Evolutionary conservation across 805 yeast genomes (phyloP), one percentile per base, ranked within the genome.

Genomic region (Nakazawaea sp.): DNA sequence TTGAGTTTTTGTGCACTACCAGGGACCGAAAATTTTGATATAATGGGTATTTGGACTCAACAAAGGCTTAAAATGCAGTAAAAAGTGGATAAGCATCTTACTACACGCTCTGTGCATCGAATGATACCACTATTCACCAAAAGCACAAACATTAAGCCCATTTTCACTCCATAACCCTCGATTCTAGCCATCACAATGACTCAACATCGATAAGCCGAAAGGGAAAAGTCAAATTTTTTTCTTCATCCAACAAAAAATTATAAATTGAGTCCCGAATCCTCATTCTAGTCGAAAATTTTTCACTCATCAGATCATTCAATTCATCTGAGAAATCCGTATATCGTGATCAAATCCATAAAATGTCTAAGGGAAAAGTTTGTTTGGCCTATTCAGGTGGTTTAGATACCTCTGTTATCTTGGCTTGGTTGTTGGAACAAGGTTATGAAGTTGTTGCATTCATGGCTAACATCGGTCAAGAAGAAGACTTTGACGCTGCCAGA

Each of bases 391-490:
- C 97, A 35, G 98, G 98, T 55, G 98, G 98, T 70, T 76, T 92
- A 55, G 98, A 92, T 61, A 92, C 98, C 73, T 89, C 97, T 19
- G 84, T 92, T 45, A 92, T 92, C 55, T 78, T 92, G 50, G 98
- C 98, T 33, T 92, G 98, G 98, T 77, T 92, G 62, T 74, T 92
- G 49, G 98, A 92, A 64, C 77, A 92, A 68, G 98, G 97, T 46
- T 92, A 90, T 66, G 98, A 92, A 67, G 98, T 92, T 42, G 81
- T 92, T 58, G 97, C 97, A 40, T 92, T 92, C 72, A 78, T 92
- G 81, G 98, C 98, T 58, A 82, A 92, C 67, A 89, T 92, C 53
- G 98, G 98, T 53, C 98, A 92, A 72, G 98, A 92, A 71, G 98
- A 92, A 72, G 98, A 92, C 66, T 92, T 92, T 53, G 96, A 79